Evolutionary conservation across 139 green algal species (phyloP), one percentile per base, ranked within the genome.

Genomic region (Chlamydomonas eustigma): DNA sequence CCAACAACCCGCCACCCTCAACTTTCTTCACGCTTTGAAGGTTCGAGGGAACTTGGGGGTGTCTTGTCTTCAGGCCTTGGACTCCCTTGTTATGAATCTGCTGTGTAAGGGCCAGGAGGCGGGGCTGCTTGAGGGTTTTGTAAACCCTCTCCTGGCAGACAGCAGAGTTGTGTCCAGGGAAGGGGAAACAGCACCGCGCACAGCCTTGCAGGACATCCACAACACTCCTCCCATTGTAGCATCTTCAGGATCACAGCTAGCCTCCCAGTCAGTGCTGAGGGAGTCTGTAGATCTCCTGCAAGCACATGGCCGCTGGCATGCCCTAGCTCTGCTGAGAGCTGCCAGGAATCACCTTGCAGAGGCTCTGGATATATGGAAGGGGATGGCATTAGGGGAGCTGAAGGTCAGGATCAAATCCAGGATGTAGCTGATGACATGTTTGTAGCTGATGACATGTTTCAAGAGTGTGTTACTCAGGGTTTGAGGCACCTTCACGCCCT

Each of bases 61-160:
- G 39, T 4, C 22, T 31, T 68, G 52, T 34, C 32, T 72, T 0
- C 84, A 92, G 2, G 90, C 79, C 2, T 31, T 93, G 0, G 90
- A 94, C 81, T 85, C 84, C 3, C 82, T 94, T 66, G 66, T 89
- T 6, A 51, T 88, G 39, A 81, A 80, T 28, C 84, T 94, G 72
- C 82, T 94, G 51, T 78, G 84, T 2, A 83, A 65, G 25, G 24
- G 12, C 5, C 37, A 64, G 6, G 2, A 39, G 2, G 37, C 31
- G 18, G 63, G 39, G 18, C 31, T 12, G 51, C 66, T 76, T 58
- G 58, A 73, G 6, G 33, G 8, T n/a, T 28, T 76, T 39, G 18
- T 72, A 4, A n/a, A 6, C 5, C 28, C 65, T 25, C 52, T 68
- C n/a, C 52, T 68, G 52, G n/a, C 18, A 28, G n/a, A 31, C 52